These are phyloP conservation scores for Thalassiosira sp. DNA, from an alignment of 352 stramenopile species.

Conservation along the genomic window DNA sequence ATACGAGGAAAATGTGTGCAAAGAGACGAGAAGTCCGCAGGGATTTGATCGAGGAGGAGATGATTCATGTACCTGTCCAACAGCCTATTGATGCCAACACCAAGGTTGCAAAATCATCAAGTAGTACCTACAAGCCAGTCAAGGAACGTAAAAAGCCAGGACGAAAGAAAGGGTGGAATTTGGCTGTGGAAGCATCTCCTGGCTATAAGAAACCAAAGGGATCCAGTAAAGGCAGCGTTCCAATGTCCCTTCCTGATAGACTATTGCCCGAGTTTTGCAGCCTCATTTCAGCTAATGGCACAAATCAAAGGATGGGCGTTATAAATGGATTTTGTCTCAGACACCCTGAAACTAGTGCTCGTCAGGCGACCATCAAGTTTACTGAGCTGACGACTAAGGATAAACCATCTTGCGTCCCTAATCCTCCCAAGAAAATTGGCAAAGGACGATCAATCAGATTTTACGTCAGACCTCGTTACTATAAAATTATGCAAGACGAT, in stretches of 20 bases:
- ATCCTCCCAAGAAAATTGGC: slow-evolving; percentile 37
- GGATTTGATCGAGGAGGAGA: slow-evolving; percentile 67
- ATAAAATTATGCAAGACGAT: slow-evolving; percentile 66
- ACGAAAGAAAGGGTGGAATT: slow-evolving; percentile 51
- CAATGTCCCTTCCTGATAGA: slow-evolving; percentile 73
- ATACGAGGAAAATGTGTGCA: slow-evolving; percentile 65
- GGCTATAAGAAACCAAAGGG: slow-evolving; percentile 46
- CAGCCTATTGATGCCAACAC: slow-evolving; percentile 32
- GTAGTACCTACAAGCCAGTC: slow-evolving; percentile 24
- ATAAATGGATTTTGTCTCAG: slow-evolving; percentile 77
- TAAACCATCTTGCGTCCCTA: slow-evolving; percentile 60
- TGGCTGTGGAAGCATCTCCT: slow-evolving; percentile 24
- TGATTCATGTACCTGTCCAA: slow-evolving; percentile 37
- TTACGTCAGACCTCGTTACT: slow-evolving; percentile 75
- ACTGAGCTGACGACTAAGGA: slow-evolving; percentile 76
- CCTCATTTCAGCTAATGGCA: slow-evolving; percentile 67
- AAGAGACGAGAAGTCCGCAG: slow-evolving; percentile 63
- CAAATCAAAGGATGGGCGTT: slow-evolving; percentile 66
- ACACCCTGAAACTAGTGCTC: slow-evolving; percentile 69
- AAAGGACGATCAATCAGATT: slow-evolving; percentile 73
- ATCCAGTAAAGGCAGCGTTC: slow-evolving; percentile 44
- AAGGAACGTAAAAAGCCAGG: slow-evolving; percentile 47
- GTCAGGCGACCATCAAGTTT: slow-evolving; percentile 80
- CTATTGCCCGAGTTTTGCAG: slow-evolving; percentile 76
- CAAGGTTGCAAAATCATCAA: slow-evolving; percentile 41